Evolutionary conservation across 805 yeast genomes (phyloP).

Genomic region (Brettanomyces nanus): DNA sequence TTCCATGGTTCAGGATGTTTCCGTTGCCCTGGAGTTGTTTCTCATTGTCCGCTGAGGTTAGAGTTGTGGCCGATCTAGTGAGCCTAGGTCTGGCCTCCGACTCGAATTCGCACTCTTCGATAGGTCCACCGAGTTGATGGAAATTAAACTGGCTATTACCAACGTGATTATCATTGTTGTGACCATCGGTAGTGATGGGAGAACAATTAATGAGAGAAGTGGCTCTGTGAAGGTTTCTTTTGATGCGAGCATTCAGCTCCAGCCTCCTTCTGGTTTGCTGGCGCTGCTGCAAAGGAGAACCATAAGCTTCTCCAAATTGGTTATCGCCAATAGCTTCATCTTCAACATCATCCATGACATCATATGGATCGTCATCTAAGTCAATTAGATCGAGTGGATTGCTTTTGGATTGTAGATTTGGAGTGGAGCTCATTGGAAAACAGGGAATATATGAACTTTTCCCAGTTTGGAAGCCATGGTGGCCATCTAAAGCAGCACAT

Average conservation of each 20-base stretch:
- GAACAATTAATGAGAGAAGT: constrained; percentile 12
- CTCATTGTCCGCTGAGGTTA: neutral
- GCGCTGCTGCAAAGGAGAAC: constrained; percentile 32
- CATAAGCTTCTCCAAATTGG: constrained; percentile 19
- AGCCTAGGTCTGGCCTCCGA: neutral
- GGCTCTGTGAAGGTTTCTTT: constrained; percentile 20
- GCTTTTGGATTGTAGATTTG: neutral
- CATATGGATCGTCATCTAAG: neutral
- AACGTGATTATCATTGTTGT: neutral
- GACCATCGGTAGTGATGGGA: neutral
- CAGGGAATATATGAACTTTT: too few species aligned
- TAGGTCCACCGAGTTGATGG: neutral
- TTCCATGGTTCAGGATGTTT: constrained; percentile 4
- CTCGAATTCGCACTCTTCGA: neutral
- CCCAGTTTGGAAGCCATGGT: too few species aligned
- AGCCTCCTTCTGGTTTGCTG: constrained; percentile 10
- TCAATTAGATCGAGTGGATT: neutral
- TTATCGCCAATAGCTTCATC: constrained; percentile 6
- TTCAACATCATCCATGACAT: constrained; percentile 4
- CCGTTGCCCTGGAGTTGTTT: neutral
- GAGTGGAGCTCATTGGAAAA: constrained; percentile 2
- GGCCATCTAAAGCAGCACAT: too few species aligned
- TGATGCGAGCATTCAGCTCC: constrained; percentile 12
- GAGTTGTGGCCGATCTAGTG: constrained; percentile 1
- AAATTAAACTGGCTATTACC: neutral